phyloP scores from a whole-genome alignment of 129 eudicot genomes.

The Smallanthus sonchifolius region DNA sequence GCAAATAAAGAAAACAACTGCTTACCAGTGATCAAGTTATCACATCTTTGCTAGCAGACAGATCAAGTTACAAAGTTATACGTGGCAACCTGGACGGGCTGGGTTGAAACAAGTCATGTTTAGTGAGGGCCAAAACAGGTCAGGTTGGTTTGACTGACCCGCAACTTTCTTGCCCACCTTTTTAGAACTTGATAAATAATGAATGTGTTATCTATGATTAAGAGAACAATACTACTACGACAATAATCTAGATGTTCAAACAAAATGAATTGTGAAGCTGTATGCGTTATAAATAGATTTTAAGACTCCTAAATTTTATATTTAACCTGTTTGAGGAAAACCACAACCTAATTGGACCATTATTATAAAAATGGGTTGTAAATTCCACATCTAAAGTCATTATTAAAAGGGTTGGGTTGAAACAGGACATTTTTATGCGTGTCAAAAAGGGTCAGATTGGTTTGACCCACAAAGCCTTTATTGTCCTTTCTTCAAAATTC shows the following conservation, averaged over 20 bases:
- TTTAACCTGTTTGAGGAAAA: neutral
- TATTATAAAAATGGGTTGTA: neutral
- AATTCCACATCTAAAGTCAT: neutral
- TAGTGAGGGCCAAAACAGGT: neutral
- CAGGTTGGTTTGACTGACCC: neutral
- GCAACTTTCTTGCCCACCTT: neutral
- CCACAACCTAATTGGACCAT: neutral
- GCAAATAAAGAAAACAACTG: neutral
- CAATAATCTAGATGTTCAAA: neutral
- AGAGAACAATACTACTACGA: neutral
- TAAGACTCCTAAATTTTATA: neutral
- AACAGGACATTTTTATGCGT: neutral
- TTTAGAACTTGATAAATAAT: neutral
- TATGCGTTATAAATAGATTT: neutral
- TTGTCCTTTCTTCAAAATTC: neutral
- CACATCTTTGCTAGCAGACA: neutral
- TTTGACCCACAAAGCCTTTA: neutral
- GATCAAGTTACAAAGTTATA: neutral
- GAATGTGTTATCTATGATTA: neutral
- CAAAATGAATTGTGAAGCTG: neutral
- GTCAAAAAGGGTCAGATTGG: neutral
- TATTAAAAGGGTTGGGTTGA: neutral
- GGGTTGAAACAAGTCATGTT: neutral
- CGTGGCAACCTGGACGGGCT: neutral
- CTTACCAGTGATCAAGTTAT: neutral